Evolutionary conservation across 2,329 filamentous ascomycete species (phyloP).

Genomic region (Thielaviopsis cerberus): DNA sequence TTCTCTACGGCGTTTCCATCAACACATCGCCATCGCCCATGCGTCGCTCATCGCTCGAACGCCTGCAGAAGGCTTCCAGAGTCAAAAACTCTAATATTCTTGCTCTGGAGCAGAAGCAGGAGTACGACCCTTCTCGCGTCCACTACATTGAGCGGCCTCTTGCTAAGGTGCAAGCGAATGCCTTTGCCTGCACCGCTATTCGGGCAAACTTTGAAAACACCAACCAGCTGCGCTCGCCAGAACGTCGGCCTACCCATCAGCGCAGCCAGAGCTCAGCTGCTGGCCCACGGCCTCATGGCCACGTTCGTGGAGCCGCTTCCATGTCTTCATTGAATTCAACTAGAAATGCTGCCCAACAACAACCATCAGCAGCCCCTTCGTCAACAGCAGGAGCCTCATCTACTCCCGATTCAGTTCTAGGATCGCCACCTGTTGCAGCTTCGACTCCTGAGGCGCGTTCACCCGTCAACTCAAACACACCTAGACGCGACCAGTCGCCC

Average conservation of each 20-base stretch:
- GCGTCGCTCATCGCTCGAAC: constrained; percentile 82
- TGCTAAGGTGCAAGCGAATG: constrained; percentile 56
- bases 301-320: constrained; percentile 14
- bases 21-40: constrained; percentile 47
- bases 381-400: not conserved
- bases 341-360: not conserved
- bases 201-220: constrained; percentile 24
- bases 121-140: constrained; percentile 70
- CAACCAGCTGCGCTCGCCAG: constrained; percentile 17
- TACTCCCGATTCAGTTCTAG: constrained; percentile 1
- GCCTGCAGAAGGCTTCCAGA: constrained; percentile 79
- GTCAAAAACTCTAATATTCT: constrained; percentile 98
- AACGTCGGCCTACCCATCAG: constrained; percentile 24
- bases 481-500: constrained; percentile 62
- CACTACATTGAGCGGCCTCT: constrained; percentile 68
- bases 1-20: constrained; percentile 35
- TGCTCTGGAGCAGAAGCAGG: constrained; percentile 74
- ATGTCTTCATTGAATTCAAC: constrained; percentile 13
- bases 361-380: not conserved
- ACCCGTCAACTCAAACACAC: constrained; percentile 24
- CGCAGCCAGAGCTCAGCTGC: constrained; percentile 30
- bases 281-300: constrained; percentile 10
- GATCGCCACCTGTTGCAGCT: constrained; percentile 5
- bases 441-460: constrained; percentile 9
- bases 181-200: constrained; percentile 39